These are phyloP conservation scores for Coleophoma eucalyptorum DNA, from an alignment of 2,329 filamentous ascomycete species.

Conservation along the genomic window DNA sequence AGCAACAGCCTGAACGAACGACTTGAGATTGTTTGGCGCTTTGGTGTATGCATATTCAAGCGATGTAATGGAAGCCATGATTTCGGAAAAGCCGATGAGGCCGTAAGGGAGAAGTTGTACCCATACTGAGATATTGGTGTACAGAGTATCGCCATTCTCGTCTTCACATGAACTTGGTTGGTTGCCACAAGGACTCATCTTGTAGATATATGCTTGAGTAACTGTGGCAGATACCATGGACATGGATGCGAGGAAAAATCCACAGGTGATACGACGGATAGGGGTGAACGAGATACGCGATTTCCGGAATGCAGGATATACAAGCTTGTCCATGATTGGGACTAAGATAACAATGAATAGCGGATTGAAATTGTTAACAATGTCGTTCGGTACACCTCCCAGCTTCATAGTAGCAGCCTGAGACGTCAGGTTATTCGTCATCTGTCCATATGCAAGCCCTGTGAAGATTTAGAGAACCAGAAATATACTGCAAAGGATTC, in stretches of 20 bases:
- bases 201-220: conserved; percentile 55
- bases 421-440: conserved; percentile 64
- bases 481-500: background rate
- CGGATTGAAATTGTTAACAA: conserved; percentile 56
- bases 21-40: conserved; percentile 66
- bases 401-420: conserved; percentile 52
- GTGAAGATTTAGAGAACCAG: background rate
- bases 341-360: conserved; percentile 56
- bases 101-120: conserved; percentile 46
- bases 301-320: conserved; percentile 56
- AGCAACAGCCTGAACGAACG: conserved; percentile 52
- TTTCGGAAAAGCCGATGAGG: conserved; percentile 55
- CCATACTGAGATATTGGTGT: conserved; percentile 46
- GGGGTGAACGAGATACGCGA: conserved; percentile 51
- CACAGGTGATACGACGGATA: conserved; percentile 52
- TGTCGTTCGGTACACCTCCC: conserved; percentile 53
- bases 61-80: conserved; percentile 63
- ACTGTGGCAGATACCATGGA: conserved; percentile 54
- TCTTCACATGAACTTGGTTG: conserved; percentile 39
- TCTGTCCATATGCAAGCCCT: conserved; percentile 59
- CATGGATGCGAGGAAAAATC: conserved; percentile 48
- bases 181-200: conserved; percentile 48
- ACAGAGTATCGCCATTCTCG: conserved; percentile 23
- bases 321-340: conserved; percentile 43
- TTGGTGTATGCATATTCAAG: conserved; percentile 74